Conservation (phyloP, 371 early-diverging fungal species). For the Saksenaea vasiformis region DNA sequence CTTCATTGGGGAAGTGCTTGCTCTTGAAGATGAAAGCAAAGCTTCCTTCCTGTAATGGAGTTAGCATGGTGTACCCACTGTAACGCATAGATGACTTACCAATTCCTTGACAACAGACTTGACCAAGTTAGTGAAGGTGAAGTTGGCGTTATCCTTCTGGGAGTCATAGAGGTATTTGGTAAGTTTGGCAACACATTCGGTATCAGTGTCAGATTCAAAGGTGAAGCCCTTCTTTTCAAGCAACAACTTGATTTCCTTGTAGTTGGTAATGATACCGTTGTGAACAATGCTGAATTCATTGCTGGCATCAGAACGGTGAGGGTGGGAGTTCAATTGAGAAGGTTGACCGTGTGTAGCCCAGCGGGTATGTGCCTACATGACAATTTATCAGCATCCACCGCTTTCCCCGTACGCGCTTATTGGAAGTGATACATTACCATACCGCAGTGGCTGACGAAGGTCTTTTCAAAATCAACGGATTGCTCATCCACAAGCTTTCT, state of each 20-base stretch:
- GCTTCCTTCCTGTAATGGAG: conserved; percentile 79
- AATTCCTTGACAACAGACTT: conserved; percentile 94
- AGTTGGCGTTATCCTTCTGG: conserved; percentile 74
- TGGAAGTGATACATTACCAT: conserved; percentile 52
- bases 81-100: conserved; percentile 35
- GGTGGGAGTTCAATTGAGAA: conserved; percentile 91
- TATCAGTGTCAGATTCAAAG: conserved; percentile 97
- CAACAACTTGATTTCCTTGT: conserved; percentile 91
- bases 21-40: conserved; percentile 97
- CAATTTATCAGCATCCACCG: background rate
- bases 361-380: conserved; percentile 87
- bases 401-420: background rate
- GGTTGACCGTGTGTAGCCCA: conserved; percentile 99
- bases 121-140: conserved; percentile 85
- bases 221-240: conserved; percentile 91
- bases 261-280: conserved; percentile 99
- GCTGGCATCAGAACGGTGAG: conserved; percentile 89
- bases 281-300: conserved; percentile 94
- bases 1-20: conserved; percentile 87
- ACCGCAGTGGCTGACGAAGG: conserved; percentile 79
- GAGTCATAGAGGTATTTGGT: conserved; percentile 94
- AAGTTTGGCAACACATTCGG: conserved; percentile 96
- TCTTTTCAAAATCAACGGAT: conserved; percentile 68
- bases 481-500: conserved; percentile 71
- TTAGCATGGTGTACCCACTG: background rate